phyloP scores from a whole-genome alignment of 1,139 yeast genomes.

The Arxiozyma heterogenica region DNA sequence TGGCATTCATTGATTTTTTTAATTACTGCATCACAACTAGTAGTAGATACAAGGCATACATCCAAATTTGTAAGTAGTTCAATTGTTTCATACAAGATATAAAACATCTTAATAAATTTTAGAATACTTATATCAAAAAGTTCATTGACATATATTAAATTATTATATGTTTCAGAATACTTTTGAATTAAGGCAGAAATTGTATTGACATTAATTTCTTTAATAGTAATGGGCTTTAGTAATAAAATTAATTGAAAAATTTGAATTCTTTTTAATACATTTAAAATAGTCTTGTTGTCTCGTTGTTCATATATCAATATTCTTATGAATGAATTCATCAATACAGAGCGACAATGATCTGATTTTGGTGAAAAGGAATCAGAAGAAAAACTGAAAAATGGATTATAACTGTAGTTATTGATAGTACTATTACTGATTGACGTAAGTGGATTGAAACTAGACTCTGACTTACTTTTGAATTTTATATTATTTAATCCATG shows the following conservation, averaged over 20 bases:
- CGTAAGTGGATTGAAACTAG: not conserved
- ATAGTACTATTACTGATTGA: not conserved
- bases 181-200: conserved; percentile 11
- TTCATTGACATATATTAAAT: conserved; percentile 19
- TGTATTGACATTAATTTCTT: conserved; percentile 3
- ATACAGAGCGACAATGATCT: not conserved
- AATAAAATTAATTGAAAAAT: conserved; percentile 19
- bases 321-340: conserved; percentile 14
- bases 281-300: conserved; percentile 18
- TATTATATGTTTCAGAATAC: conserved; percentile 17
- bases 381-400: not conserved
- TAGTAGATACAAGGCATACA: not conserved
- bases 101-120: conserved; percentile 1
- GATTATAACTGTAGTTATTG: not conserved
- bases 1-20: conserved; percentile 7
- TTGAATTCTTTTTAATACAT: conserved; percentile 18
- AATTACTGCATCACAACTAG: conserved; percentile 5
- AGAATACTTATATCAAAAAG: conserved; percentile 15
- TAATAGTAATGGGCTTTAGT: not conserved
- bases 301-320: conserved; percentile 17
- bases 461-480: not conserved
- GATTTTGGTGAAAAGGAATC: not conserved
- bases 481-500: not conserved
- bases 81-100: not conserved
- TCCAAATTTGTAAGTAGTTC: not conserved